Percentiles rank a stretch among this genome's conserved stretches.
Evolutionary conservation across 2,329 filamentous ascomycete genomes (phyloP).

Genomic region (Alternaria viburni): DNA sequence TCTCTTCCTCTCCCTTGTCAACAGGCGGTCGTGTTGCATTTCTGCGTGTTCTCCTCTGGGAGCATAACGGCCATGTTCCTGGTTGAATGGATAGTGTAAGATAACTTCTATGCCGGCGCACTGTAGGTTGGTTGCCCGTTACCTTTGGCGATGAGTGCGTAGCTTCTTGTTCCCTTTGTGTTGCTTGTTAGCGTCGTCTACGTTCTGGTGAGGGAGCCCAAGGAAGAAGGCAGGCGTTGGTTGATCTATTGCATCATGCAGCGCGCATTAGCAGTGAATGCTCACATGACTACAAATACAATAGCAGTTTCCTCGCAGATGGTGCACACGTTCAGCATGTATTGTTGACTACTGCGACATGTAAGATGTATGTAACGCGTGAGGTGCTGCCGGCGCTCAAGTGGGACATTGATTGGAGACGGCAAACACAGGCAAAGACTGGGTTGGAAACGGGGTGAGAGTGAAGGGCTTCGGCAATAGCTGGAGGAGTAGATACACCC

Average conservation of each 20-base stretch:
- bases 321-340: not conserved
- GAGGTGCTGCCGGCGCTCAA: not conserved
- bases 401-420: not conserved
- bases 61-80: constrained; percentile 5
- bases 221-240: constrained; percentile 29
- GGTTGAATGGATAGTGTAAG: constrained; percentile 31
- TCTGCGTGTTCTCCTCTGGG: constrained; percentile 10
- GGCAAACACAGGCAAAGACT: not conserved
- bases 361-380: not conserved
- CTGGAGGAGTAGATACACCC: not conserved
- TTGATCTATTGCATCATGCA: constrained; percentile 41
- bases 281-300: constrained; percentile 31
- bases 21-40: constrained; percentile 42
- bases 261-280: constrained; percentile 27
- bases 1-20: constrained; percentile 25
- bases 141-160: constrained; percentile 22
- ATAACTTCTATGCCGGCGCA: constrained; percentile 37
- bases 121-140: constrained; percentile 8
- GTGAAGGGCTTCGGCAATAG: not conserved
- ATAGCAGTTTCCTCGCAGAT: not conserved
- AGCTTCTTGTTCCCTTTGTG: constrained; percentile 14
- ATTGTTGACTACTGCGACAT: not conserved
- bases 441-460: not conserved
- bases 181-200: constrained; percentile 8
- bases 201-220: constrained; percentile 14